Evolutionary conservation across 495 filamentous ascomycete genomes (phyloP).

Genomic region (Penicillium lividum): DNA sequence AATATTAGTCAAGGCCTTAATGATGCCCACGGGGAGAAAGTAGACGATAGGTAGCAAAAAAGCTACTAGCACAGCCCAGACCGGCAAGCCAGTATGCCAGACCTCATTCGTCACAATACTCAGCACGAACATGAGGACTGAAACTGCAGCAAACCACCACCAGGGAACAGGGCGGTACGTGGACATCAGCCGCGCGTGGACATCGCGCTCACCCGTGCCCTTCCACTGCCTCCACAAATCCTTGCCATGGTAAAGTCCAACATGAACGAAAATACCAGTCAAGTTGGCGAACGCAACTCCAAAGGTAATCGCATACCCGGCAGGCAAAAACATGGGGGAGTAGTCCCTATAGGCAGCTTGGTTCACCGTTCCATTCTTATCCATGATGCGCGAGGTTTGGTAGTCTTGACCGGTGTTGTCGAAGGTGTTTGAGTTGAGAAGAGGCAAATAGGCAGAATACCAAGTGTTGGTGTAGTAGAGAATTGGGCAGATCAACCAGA

Average conservation of each 20-base stretch:
- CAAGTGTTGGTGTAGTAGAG: slow-evolving; percentile 69
- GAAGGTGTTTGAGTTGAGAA: slow-evolving; percentile 49
- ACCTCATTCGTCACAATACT: slow-evolving; percentile 64
- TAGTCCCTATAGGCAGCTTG: slow-evolving; percentile 43
- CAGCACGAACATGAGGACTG: slow-evolving; percentile 55
- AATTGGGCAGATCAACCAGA: slow-evolving; percentile 85
- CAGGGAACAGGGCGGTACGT: slow-evolving; percentile 40
- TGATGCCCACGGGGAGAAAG: slow-evolving; percentile 49
- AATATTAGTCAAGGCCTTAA: slow-evolving; percentile 67
- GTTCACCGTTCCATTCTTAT: slow-evolving; percentile 39
- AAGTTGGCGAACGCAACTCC: slow-evolving; percentile 73
- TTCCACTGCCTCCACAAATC: slow-evolving; percentile 63
- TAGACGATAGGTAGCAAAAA: slow-evolving; percentile 47
- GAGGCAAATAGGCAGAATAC: slow-evolving; percentile 56
- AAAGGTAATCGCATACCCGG: slow-evolving; percentile 56
- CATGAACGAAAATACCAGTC: slow-evolving; percentile 64
- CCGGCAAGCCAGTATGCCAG: slow-evolving; percentile 65
- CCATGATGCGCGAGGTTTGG: slow-evolving; percentile 47
- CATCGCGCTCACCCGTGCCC: slow-evolving; percentile 57
- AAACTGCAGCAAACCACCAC: slow-evolving; percentile 46
- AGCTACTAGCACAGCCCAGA: slow-evolving; percentile 68
- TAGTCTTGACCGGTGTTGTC: slow-evolving; percentile 47
- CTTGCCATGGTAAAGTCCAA: slow-evolving; percentile 63
- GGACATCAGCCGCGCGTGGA: slow-evolving; percentile 44
- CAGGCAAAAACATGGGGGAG: slow-evolving; percentile 50